phyloP scores from a whole-genome alignment of 768 basidiomycete species.

The Lactarius hengduanensis region DNA sequence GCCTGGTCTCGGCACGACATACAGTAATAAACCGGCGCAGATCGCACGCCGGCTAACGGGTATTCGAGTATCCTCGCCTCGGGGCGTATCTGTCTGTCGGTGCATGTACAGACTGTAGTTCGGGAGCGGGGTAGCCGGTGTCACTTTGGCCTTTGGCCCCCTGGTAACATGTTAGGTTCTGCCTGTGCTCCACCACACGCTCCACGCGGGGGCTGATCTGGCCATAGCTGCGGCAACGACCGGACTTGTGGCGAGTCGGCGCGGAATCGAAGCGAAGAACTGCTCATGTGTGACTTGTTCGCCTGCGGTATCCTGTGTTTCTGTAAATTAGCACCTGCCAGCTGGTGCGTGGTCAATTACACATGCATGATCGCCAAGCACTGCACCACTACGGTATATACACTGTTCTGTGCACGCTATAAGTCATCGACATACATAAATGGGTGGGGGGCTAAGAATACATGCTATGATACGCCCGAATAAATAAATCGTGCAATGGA shows the following conservation, averaged over 20 bases:
- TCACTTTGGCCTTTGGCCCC: background rate
- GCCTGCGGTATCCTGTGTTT: background rate
- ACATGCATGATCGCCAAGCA: background rate
- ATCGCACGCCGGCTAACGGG: background rate
- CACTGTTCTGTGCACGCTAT: background rate
- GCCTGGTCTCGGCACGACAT: background rate
- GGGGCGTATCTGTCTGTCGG: background rate
- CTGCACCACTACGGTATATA: background rate
- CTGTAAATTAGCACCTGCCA: constrained; percentile 1
- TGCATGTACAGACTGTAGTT: background rate
- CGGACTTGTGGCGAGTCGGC: background rate
- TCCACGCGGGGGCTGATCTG: constrained; percentile 1
- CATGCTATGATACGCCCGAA: constrained; percentile 24
- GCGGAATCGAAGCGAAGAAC: background rate
- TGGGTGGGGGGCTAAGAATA: constrained; percentile 21
- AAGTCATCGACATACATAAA: constrained; percentile 18
- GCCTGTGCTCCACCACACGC: background rate
- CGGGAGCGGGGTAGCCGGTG: background rate
- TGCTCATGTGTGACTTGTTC: background rate
- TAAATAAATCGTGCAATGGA: constrained; percentile 10
- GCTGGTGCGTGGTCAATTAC: constrained; percentile 2
- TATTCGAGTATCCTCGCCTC: background rate
- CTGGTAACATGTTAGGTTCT: background rate
- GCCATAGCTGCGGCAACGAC: background rate
- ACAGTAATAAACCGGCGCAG: background rate